Conservation (phyloP, 495 filamentous ascomycete species). For the Neurospora sp. region DNA sequence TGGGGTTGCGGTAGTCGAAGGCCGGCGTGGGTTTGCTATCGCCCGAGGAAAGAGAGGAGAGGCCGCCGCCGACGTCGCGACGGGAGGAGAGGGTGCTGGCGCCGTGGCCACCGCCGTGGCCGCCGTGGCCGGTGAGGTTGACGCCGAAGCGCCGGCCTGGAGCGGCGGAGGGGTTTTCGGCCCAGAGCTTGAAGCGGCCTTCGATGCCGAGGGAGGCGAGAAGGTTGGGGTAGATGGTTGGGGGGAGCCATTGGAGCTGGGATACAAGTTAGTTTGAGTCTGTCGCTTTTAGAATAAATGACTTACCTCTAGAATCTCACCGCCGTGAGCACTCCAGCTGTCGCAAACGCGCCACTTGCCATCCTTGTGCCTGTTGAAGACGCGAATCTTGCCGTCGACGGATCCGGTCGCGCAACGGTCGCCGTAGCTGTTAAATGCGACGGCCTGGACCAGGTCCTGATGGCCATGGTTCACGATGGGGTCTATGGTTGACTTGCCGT, state of each 20-base stretch:
- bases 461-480: slow-evolving; percentile 49
- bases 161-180: slow-evolving; percentile 68
- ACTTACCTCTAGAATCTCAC: slow-evolving; percentile 79
- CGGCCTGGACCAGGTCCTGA: slow-evolving; percentile 57
- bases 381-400: slow-evolving; percentile 85
- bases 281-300: neutral
- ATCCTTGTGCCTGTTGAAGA: slow-evolving; percentile 74
- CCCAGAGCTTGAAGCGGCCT: slow-evolving; percentile 80
- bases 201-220: slow-evolving; percentile 67
- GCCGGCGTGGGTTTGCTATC: slow-evolving; percentile 26
- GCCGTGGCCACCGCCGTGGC: neutral
- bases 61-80: neutral
- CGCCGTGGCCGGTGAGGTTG: slow-evolving; percentile 23
- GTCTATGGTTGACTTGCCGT: slow-evolving; percentile 55
- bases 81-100: neutral
- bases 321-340: slow-evolving; percentile 83
- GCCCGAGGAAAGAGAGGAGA: slow-evolving; percentile 4
- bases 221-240: slow-evolving; percentile 46
- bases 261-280: slow-evolving; percentile 1
- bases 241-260: slow-evolving; percentile 68
- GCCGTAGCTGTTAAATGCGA: slow-evolving; percentile 70
- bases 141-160: slow-evolving; percentile 67
- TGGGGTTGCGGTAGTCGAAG: slow-evolving; percentile 33
- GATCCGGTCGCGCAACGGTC: slow-evolving; percentile 84
- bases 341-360: slow-evolving; percentile 72